Evolutionary conservation across 495 filamentous ascomycete genomes (phyloP).

Genomic region (Cercophora sp.): DNA sequence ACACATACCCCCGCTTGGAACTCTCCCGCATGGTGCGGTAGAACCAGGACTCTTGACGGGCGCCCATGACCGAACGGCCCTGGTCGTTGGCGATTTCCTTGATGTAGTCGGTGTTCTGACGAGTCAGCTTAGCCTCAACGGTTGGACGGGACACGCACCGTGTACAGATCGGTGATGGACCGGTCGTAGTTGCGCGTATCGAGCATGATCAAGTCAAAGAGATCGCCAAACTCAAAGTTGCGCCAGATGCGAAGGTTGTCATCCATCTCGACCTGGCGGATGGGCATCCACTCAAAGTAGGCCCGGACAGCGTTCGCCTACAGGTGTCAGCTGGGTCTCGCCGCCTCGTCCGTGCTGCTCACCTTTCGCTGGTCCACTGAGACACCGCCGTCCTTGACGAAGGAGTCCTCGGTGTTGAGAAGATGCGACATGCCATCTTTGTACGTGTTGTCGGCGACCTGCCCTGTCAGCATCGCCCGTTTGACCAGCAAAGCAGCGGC

Average conservation of each 20-base stretch:
- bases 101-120: slow-evolving; percentile 56
- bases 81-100: slow-evolving; percentile 54
- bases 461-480: neutral
- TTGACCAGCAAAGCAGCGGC: neutral
- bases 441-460: slow-evolving; percentile 59
- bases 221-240: slow-evolving; percentile 58
- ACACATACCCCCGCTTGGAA: slow-evolving; percentile 39
- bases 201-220: slow-evolving; percentile 65
- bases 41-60: slow-evolving; percentile 66
- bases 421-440: slow-evolving; percentile 51
- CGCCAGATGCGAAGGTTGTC: slow-evolving; percentile 69
- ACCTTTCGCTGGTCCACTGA: slow-evolving; percentile 64
- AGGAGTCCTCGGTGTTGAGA: slow-evolving; percentile 59
- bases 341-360: neutral
- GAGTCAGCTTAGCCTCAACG: neutral
- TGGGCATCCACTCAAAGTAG: slow-evolving; percentile 69
- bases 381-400: slow-evolving; percentile 55
- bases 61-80: slow-evolving; percentile 59
- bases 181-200: slow-evolving; percentile 67
- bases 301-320: slow-evolving; percentile 51
- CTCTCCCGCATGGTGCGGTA: slow-evolving; percentile 50
- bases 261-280: slow-evolving; percentile 63
- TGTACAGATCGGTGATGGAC: slow-evolving; percentile 43
- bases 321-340: neutral
- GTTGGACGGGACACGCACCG: slow-evolving; percentile 8